Conservation (phyloP, 768 basidiomycete genomes). For the Xerocomellus amylosporus region DNA sequence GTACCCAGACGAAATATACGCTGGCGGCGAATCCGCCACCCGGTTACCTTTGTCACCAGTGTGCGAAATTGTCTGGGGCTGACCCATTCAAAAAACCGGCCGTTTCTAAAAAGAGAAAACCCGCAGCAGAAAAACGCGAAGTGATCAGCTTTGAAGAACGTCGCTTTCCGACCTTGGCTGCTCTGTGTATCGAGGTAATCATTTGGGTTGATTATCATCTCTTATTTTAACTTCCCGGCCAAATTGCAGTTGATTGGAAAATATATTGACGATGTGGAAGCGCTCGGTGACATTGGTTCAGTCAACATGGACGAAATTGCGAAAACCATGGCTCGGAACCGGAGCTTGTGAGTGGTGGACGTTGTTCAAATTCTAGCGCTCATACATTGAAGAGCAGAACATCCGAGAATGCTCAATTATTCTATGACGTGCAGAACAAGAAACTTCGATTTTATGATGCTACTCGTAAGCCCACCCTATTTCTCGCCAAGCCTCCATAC, state of each 20-base stretch:
- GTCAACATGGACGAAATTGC: constrained; percentile 84
- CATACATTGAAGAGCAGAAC: constrained; percentile 46
- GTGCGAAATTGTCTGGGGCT: constrained; percentile 71
- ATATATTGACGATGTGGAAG: constrained; percentile 87
- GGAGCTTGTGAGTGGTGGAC: constrained; percentile 63
- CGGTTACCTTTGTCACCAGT: constrained; percentile 82
- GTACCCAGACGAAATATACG: constrained; percentile 78
- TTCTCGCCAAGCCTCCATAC: not conserved
- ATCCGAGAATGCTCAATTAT: constrained; percentile 73
- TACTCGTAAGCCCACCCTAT: constrained; percentile 61
- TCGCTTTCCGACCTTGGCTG: constrained; percentile 66
- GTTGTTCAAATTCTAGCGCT: not conserved
- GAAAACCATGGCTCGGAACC: constrained; percentile 76
- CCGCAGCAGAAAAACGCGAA: constrained; percentile 62
- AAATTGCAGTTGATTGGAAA: constrained; percentile 66
- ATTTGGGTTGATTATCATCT: not conserved
- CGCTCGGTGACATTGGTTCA: constrained; percentile 81
- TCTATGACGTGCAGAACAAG: constrained; percentile 73
- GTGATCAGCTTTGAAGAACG: constrained; percentile 68
- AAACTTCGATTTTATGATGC: constrained; percentile 80
- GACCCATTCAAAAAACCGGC: constrained; percentile 86
- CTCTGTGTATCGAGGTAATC: constrained; percentile 74
- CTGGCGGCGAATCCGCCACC: constrained; percentile 64
- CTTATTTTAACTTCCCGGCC: not conserved
- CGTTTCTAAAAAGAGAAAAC: constrained; percentile 58